Evolutionary conservation across 495 filamentous ascomycete species (phyloP), one percentile per base, ranked within the genome.

Genomic region (Staphylotrichum tortipilum): DNA sequence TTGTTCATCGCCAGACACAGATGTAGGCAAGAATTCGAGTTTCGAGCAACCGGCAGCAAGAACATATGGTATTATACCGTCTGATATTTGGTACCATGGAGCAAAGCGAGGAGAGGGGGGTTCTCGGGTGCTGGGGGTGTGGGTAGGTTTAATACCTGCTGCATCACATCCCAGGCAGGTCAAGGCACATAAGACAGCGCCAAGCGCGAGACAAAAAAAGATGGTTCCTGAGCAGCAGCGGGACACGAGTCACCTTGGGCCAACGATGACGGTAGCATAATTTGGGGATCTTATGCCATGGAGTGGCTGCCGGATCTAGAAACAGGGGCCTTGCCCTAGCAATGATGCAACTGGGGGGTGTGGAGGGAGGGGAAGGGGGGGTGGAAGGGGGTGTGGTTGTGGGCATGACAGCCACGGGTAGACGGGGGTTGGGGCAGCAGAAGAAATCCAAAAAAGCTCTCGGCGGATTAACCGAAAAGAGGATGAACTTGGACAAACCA

Each of bases 231-330:
- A 69, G 63, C 60, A 58, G 62, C 65, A 58, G 39, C 47, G 69
- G 69, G 68, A 67, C 58, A 64, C 60, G 51, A 64, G 60, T 62
- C 56, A 64, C 64, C 66, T 68, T 63, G 69, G n/a, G 55, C 67
- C 65, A 71, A 63, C 67, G 63, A 70, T 68, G 67, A 69, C 68
- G 63, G 67, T 68, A 72, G 68, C 72, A 75, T 76, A 76, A 75
- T 74, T 71, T 69, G 73, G 63, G 66, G 68, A 72, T 76, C 73
- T 76, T 75, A 76, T 74, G 72, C 70, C 68, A 75, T 74, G 70
- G 70, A 66, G 55, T 68, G 57, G 60, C 60, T 71, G 63, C 68
- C 67, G 68, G 67, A 74, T 75, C 72, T 72, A 72, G 69, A 70
- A 69, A 63, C 62, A 56, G 57, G 62, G 65, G 62, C 68, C 68